Base-by-base conservation (phyloP, 331 rosid genomes). In the Acacia concinna region DNA sequence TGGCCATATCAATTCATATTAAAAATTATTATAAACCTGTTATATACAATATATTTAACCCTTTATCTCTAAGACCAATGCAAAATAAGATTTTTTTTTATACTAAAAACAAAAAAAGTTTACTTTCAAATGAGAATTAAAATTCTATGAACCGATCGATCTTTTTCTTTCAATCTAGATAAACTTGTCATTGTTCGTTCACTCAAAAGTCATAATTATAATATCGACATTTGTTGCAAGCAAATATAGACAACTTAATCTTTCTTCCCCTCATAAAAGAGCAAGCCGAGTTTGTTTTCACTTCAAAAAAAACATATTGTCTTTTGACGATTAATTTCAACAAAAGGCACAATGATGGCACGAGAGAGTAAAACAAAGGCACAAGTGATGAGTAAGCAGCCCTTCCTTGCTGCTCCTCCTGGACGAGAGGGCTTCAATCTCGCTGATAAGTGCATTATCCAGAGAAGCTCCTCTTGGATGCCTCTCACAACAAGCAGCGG, bases 321-420 rank as follows among this genome's bases (percentile, higher is more conserved):
- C 43, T 47, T 44, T 80, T 23, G 12, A 72, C 76, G 68, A 73
- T 46, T 60, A 40, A 60, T 66, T 63, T 34, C 38, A 84, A 68
- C 38, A 60, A 73, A 57, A 73, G 81, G 79, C 81, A 73, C 28
- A 64, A 60, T 69, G 69, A 70, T 68, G 79, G 83, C 75, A 79
- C 75, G 44, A 59, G 57, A 74, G 57, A 77, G 79, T 59, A 59
- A 74, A 73, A 74, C 21, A 28, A 67, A 47, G 51, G 74, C 74
- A 73, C 68, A 4, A 59, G 68, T 49, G 40, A 38, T 35, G 81
- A 41, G 21, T 13, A 43, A 18, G 65, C 18, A 73, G 81, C 77
- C 83, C 69, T 75, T 79, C 73, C 71, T 79, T 52, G 78, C 71
- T 66, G 75, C 75, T 77, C 28, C 74, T 79, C 32, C 56, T 69